These are phyloP conservation scores for Mortierella sp. DNA, from an alignment of 371 early-diverging fungal species.

Conservation along the genomic window DNA sequence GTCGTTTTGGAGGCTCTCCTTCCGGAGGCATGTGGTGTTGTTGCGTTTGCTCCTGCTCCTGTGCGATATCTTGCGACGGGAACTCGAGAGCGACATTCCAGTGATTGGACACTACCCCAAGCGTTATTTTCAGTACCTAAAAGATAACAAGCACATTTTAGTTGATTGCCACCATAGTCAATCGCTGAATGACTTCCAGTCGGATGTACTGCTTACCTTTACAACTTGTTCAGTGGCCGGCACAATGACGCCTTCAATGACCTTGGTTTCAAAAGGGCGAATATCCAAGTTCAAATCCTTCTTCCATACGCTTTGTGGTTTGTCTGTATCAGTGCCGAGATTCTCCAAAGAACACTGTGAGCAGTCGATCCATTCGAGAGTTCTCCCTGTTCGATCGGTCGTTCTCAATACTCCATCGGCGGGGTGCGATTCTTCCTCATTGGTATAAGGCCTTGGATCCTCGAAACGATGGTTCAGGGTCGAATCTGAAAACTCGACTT, in stretches of 20 bases:
- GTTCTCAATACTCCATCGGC: slow-evolving; percentile 1
- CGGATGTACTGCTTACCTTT: slow-evolving; percentile 54
- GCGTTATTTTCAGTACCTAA: slow-evolving; percentile 34
- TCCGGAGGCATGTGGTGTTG: slow-evolving; percentile 15
- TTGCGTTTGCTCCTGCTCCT: slow-evolving; percentile 22
- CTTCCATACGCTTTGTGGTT: slow-evolving; percentile 36
- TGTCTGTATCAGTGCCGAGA: not conserved
- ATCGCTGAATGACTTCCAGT: not conserved
- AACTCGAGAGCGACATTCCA: slow-evolving; percentile 48
- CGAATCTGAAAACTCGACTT: slow-evolving; percentile 68
- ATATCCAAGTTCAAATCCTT: slow-evolving; percentile 61
- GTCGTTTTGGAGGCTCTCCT: slow-evolving; percentile 12
- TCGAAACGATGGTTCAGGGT: slow-evolving; percentile 33
- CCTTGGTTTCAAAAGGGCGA: slow-evolving; percentile 63
- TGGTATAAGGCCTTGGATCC: slow-evolving; percentile 44
- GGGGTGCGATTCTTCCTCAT: not conserved
- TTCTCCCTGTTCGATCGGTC: slow-evolving; percentile 43
- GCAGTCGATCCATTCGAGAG: slow-evolving; percentile 52
- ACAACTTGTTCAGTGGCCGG: slow-evolving; percentile 71
- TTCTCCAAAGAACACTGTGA: slow-evolving; percentile 50
- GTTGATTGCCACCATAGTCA: not conserved
- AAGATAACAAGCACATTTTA: not conserved
- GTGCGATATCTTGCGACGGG: slow-evolving; percentile 9
- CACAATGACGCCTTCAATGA: slow-evolving; percentile 70
- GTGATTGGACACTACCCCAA: slow-evolving; percentile 35